Percentiles rank a stretch among this genome's conserved stretches.
These are phyloP conservation scores for Aspergillus fructus DNA, from an alignment of 2,329 filamentous ascomycete genomes.

Conservation along the genomic window DNA sequence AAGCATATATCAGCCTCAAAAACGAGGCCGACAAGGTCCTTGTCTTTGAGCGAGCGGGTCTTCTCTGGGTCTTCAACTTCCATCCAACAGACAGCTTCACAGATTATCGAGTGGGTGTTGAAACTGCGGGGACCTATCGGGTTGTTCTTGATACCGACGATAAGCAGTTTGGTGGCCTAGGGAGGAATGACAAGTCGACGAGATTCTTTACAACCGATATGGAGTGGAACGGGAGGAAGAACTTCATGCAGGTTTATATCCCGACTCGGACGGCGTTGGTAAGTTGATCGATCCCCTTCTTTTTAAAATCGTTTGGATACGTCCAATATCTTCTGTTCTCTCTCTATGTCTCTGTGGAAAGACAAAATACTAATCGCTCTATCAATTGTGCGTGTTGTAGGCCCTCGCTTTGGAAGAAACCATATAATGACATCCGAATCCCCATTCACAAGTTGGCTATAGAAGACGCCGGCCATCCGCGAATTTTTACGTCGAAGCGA, in stretches of 20 bases:
- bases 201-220: slow-evolving; percentile 90
- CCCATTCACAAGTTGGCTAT: too few relatives aligned
- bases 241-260: slow-evolving; percentile 90
- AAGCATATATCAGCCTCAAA: slow-evolving; percentile 93
- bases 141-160: slow-evolving; percentile 82
- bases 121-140: slow-evolving; percentile 79
- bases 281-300: slow-evolving; percentile 31
- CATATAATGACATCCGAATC: slow-evolving; percentile 21
- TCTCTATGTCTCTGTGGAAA: not conserved
- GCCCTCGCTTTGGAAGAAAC: slow-evolving; percentile 55
- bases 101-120: slow-evolving; percentile 89
- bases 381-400: slow-evolving; percentile 32
- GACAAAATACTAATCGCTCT: not conserved
- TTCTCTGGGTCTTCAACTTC: slow-evolving; percentile 97
- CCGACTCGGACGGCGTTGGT: slow-evolving; percentile 82
- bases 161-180: slow-evolving; percentile 74
- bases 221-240: slow-evolving; percentile 84
- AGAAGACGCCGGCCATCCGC: too few relatives aligned
- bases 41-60: slow-evolving; percentile 87
- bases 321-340: not conserved
- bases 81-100: slow-evolving; percentile 79
- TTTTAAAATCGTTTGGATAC: not conserved
- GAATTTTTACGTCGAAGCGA: not conserved
- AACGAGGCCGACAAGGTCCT: slow-evolving; percentile 92
- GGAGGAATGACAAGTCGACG: slow-evolving; percentile 73